These are phyloP conservation scores for Malbranchea cinnamomea DNA, from an alignment of 2,329 filamentous ascomycete genomes.

Conservation along the genomic window DNA sequence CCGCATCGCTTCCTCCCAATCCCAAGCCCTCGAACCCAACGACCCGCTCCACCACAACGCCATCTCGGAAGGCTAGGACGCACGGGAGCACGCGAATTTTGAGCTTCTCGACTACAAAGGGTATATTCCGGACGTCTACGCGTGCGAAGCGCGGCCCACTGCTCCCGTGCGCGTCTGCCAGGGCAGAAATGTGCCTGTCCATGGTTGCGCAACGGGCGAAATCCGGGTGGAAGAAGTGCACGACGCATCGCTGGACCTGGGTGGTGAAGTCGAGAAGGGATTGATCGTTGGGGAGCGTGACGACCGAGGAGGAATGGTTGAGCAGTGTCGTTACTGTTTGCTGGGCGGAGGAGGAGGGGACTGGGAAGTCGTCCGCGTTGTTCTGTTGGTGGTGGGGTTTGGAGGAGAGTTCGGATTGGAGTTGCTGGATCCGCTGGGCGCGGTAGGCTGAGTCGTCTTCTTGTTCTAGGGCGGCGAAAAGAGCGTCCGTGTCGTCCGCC, in stretches of 20 bases:
- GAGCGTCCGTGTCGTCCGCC: slow-evolving; percentile 45
- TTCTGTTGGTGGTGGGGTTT: slow-evolving; percentile 32
- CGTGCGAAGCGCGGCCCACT: slow-evolving; percentile 28
- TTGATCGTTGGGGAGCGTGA: slow-evolving; percentile 37
- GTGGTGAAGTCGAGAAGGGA: slow-evolving; percentile 46
- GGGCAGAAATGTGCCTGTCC: slow-evolving; percentile 41
- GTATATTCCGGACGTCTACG: slow-evolving; percentile 31
- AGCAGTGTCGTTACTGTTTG: slow-evolving; percentile 10
- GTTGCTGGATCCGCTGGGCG: slow-evolving; percentile 42
- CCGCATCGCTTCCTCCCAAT: slow-evolving; percentile 21
- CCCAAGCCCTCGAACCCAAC: slow-evolving; percentile 35
- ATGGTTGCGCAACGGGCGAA: slow-evolving; percentile 48
- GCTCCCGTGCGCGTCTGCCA: slow-evolving; percentile 20
- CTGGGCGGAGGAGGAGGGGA: slow-evolving; percentile 8
- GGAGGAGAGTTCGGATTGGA: slow-evolving; percentile 41
- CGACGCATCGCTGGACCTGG: slow-evolving; percentile 39
- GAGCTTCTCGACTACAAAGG: slow-evolving; percentile 34
- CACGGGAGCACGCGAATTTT: slow-evolving; percentile 32
- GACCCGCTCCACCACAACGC: slow-evolving; percentile 29
- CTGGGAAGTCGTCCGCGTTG: slow-evolving; percentile 17
- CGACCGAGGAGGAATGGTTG: slow-evolving; percentile 18
- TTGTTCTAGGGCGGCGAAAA: slow-evolving; percentile 41
- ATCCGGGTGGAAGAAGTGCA: slow-evolving; percentile 51
- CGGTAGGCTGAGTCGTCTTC: slow-evolving; percentile 39
- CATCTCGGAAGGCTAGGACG: slow-evolving; percentile 35